Conservation (phyloP, 2,329 filamentous ascomycete species). For the Pestalotiopsis sp. region DNA sequence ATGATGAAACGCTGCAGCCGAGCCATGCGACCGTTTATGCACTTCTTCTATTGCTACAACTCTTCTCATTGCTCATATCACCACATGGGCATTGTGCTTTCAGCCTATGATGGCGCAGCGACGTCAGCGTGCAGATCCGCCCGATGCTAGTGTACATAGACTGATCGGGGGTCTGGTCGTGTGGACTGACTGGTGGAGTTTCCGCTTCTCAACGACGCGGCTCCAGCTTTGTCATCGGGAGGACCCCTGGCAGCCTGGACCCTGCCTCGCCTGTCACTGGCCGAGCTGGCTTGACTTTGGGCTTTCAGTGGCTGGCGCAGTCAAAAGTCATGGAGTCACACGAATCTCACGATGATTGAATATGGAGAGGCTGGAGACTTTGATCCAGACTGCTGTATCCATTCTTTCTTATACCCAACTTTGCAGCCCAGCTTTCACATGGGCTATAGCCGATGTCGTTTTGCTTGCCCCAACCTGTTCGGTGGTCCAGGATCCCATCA, state of each 20-base stretch:
- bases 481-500: too few species aligned
- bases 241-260: constrained; percentile 23
- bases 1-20: not conserved
- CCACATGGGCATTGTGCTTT: not conserved
- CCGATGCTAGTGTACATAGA: not conserved
- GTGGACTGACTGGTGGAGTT: not conserved
- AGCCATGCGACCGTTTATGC: not conserved
- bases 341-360: not conserved
- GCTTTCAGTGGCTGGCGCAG: not conserved
- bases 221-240: not conserved
- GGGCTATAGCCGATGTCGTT: not conserved
- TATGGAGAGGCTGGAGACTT: not conserved
- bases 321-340: not conserved
- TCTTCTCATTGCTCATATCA: not conserved
- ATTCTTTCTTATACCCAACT: not conserved
- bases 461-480: not conserved
- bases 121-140: constrained; percentile 31
- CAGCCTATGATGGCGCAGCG: constrained; percentile 27
- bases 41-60: not conserved
- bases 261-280: constrained; percentile 11
- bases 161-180: not conserved
- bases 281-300: not conserved
- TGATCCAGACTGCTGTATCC: not conserved
- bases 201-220: not conserved
- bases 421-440: not conserved